These are phyloP conservation scores for Pseudohyphozyma bogoriensis DNA, from an alignment of 768 basidiomycete species.

Conservation along the genomic window DNA sequence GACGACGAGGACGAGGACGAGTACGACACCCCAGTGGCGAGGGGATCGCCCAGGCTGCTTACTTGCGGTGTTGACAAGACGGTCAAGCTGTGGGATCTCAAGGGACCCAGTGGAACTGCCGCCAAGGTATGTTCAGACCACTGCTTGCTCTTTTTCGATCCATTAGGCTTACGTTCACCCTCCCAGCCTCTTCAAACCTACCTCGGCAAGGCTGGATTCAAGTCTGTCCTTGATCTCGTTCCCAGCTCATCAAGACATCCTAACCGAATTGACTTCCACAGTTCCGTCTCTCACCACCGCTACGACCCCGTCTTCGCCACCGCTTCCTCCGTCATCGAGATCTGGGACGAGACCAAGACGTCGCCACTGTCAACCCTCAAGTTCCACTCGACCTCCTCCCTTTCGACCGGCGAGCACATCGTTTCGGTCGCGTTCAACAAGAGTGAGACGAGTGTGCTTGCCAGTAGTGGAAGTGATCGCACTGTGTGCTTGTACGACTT, in stretches of 20 bases:
- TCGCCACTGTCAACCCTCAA: slow-evolving; percentile 27
- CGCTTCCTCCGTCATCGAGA: slow-evolving; percentile 81
- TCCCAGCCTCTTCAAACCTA: slow-evolving; percentile 62
- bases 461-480: slow-evolving; percentile 85
- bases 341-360: slow-evolving; percentile 93
- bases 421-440: slow-evolving; percentile 83
- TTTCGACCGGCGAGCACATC: slow-evolving; percentile 78
- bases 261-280: slow-evolving; percentile 35
- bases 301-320: slow-evolving; percentile 85
- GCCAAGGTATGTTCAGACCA: slow-evolving; percentile 31
- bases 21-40: slow-evolving; percentile 37
- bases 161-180: not conserved
- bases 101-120: slow-evolving; percentile 32
- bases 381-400: slow-evolving; percentile 55
- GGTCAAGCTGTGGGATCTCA: slow-evolving; percentile 66
- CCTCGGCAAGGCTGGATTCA: slow-evolving; percentile 78
- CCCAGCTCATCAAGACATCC: not conserved
- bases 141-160: too few species aligned
- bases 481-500: slow-evolving; percentile 96
- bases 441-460: slow-evolving; percentile 87
- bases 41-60: slow-evolving; percentile 45
- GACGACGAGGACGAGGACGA: slow-evolving; percentile 31
- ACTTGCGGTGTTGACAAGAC: slow-evolving; percentile 75
- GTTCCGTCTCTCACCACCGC: slow-evolving; percentile 88
- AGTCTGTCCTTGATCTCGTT: slow-evolving; percentile 46